Evolutionary conservation across 2,329 filamentous ascomycete genomes (phyloP).

Genomic region (Aspergillus pseudonomiae): DNA sequence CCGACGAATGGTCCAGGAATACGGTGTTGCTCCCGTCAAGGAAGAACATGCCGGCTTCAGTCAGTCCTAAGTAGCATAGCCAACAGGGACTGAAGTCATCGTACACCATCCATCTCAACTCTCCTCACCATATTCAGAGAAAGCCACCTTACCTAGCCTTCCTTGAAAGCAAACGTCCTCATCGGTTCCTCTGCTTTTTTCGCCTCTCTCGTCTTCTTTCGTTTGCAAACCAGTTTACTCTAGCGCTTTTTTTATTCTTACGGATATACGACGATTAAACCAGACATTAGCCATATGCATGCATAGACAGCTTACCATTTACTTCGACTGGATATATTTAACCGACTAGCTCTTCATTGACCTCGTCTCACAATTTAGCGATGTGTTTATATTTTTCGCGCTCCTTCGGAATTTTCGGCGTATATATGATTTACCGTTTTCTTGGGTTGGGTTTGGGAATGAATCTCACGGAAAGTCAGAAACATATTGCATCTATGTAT

Average conservation of each 20-base stretch:
- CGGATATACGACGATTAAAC: constrained; percentile 25
- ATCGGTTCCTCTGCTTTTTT: constrained; percentile 14
- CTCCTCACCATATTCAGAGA: constrained; percentile 16
- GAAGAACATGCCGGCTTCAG: constrained; percentile 30
- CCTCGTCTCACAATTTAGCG: constrained; percentile 25
- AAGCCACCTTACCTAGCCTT: constrained; percentile 16
- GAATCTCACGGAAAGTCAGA: constrained; percentile 20
- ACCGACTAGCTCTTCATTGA: constrained; percentile 23
- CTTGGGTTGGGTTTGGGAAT: constrained; percentile 15
- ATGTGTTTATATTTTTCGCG: constrained; percentile 24
- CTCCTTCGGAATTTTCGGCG: constrained; percentile 23
- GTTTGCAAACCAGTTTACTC: constrained; percentile 15
- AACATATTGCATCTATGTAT: constrained; percentile 21
- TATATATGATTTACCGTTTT: constrained; percentile 20
- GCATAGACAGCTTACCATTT: constrained; percentile 29
- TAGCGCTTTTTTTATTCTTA: constrained; percentile 11
- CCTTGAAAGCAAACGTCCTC: constrained; percentile 12
- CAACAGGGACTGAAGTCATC: constrained; percentile 7
- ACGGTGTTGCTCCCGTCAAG: constrained; percentile 47
- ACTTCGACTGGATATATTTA: constrained; percentile 27
- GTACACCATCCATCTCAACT: constrained; percentile 11
- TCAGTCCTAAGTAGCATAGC: constrained; percentile 19
- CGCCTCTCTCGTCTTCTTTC: constrained; percentile 16
- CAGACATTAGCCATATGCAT: constrained; percentile 29
- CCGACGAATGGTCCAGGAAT: constrained; percentile 84